Evolutionary conservation across 1,284 basidiomycete genomes (phyloP).

Genomic region (Crucibulum cyathiforme): DNA sequence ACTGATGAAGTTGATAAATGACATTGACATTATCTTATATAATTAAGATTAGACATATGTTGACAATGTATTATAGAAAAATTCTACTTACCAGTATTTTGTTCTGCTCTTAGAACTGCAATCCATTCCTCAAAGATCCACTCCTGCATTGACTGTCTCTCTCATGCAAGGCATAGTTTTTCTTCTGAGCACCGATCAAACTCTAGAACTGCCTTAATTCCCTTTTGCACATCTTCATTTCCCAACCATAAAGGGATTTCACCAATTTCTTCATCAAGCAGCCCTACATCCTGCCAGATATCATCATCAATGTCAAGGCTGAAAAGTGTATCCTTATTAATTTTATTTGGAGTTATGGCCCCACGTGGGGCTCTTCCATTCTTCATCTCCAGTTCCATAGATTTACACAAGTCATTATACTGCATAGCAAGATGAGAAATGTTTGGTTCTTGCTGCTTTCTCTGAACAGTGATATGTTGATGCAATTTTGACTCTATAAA

Average conservation of each 20-base stretch:
- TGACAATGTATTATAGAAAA: too few species aligned
- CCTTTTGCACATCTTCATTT: constrained; percentile 1
- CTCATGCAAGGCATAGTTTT: not conserved
- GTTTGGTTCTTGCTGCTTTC: constrained; percentile 4
- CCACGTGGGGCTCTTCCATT: constrained; percentile 8
- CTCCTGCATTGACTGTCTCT: too few species aligned
- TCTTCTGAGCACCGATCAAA: constrained; percentile 7
- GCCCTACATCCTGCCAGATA: constrained; percentile 23
- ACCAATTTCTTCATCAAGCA: constrained; percentile 7
- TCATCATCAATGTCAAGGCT: constrained; percentile 21
- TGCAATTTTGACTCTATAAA: not conserved
- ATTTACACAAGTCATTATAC: constrained; percentile 16
- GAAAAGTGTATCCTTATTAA: constrained; percentile 12
- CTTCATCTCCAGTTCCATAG: constrained; percentile 7
- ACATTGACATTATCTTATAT: too few species aligned
- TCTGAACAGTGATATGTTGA: not conserved
- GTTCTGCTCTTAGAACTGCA: too few species aligned
- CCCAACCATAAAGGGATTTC: not conserved
- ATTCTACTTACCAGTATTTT: too few species aligned
- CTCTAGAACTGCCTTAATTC: constrained; percentile 6
- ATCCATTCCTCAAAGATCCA: too few species aligned
- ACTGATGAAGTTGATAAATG: too few species aligned
- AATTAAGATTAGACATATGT: too few species aligned
- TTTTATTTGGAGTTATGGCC: constrained; percentile 10
- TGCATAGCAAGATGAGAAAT: constrained; percentile 9